phyloP scores from a whole-genome alignment of 345 rosid genomes.

The Eucalyptus pauciflora region DNA sequence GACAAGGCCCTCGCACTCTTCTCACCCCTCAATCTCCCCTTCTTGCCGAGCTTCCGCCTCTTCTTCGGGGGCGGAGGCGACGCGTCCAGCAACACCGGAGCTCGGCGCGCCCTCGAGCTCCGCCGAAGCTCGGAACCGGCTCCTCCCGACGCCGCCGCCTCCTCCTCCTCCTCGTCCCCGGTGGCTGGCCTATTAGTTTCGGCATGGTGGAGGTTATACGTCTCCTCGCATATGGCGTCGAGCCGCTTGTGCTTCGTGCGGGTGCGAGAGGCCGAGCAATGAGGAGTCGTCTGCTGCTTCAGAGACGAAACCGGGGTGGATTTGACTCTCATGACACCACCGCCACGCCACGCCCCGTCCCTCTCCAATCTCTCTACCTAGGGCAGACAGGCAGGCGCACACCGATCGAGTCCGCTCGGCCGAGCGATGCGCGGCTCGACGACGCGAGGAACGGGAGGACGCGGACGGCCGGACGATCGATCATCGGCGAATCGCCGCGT shows the following conservation, averaged over 20 bases:
- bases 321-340: constrained; percentile 49
- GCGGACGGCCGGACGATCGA: not conserved
- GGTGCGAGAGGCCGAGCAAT: constrained; percentile 39
- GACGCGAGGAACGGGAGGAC: not conserved
- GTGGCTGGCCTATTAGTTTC: constrained; percentile 8
- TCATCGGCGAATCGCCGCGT: not conserved
- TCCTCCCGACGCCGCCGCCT: not conserved
- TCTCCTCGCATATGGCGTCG: constrained; percentile 73
- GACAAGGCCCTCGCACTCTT: not conserved
- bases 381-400: not conserved
- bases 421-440: not conserved
- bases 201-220: constrained; percentile 57
- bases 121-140: constrained; percentile 48
- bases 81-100: constrained; percentile 63
- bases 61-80: constrained; percentile 71
- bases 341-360: not conserved
- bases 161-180: constrained; percentile 4
- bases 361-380: not conserved
- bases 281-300: constrained; percentile 5
- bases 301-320: constrained; percentile 30
- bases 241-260: constrained; percentile 79
- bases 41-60: constrained; percentile 24
- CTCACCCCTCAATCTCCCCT: not conserved
- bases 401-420: not conserved
- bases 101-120: constrained; percentile 62